Percentiles rank a stretch among this genome's conserved stretches.
Evolutionary conservation across 345 rosid genomes (phyloP).

Genomic region (Microthlaspi erraticum): DNA sequence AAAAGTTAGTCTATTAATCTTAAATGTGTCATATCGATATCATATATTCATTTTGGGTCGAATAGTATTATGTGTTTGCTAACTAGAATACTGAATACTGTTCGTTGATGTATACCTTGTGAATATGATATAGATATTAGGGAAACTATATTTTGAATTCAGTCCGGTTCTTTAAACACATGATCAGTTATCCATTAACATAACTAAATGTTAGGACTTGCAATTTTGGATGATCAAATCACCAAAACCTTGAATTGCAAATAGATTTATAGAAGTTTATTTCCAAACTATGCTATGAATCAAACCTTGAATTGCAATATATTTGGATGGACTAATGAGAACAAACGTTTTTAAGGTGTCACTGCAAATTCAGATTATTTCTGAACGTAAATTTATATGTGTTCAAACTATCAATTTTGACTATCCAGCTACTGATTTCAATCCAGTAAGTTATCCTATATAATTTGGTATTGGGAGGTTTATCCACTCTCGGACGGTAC

Average conservation of each 20-base stretch:
- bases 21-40: constrained; percentile 19
- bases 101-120: background rate
- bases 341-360: background rate
- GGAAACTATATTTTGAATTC: background rate
- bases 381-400: background rate
- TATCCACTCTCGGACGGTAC: background rate
- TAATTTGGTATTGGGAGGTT: background rate
- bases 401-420: background rate
- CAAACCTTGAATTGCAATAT: constrained; percentile 7
- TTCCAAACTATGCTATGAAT: no score
- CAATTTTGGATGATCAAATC: background rate
- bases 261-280: no score
- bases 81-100: constrained; percentile 10
- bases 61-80: constrained; percentile 9
- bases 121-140: background rate
- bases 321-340: background rate
- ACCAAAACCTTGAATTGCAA: constrained; percentile 6
- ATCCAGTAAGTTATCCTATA: background rate
- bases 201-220: background rate
- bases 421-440: constrained; percentile 7
- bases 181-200: background rate
- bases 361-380: background rate
- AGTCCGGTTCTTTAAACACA: background rate
- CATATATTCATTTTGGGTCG: constrained; percentile 1
- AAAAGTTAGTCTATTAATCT: background rate